Conservation (phyloP, 2,329 filamentous ascomycete species). For the Trichoderma koningiopsis region DNA sequence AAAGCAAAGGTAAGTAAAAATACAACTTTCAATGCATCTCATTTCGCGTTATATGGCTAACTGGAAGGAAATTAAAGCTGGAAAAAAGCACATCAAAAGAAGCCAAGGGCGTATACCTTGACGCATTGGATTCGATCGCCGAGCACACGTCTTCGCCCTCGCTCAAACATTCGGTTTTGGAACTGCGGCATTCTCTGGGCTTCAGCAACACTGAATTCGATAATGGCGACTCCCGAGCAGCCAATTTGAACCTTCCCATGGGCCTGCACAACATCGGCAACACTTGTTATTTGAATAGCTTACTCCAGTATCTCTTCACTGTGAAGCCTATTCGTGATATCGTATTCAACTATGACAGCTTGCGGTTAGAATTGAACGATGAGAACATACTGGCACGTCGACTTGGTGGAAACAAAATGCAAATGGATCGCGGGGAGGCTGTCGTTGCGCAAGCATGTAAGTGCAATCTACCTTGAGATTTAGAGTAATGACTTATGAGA, state of each 20-base stretch:
- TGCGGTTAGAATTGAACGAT: conserved; percentile 68
- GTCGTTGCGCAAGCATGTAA: conserved; percentile 74
- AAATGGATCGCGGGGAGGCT: conserved; percentile 56
- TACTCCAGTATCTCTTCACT: conserved; percentile 93
- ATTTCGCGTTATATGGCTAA: not conserved
- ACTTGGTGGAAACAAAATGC: conserved; percentile 68
- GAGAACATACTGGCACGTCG: conserved; percentile 65
- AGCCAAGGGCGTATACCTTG: conserved; percentile 37
- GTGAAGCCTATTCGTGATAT: conserved; percentile 79
- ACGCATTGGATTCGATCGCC: conserved; percentile 42
- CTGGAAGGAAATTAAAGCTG: conserved; percentile 30
- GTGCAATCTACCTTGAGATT: conserved; percentile 40
- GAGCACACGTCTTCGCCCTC: conserved; percentile 33
- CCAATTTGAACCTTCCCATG: conserved; percentile 66
- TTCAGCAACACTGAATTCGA: conserved; percentile 15
- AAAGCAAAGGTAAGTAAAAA: conserved; percentile 35
- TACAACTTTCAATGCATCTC: not conserved
- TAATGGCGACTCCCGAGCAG: conserved; percentile 22
- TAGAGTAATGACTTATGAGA: not conserved
- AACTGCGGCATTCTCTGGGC: conserved; percentile 30
- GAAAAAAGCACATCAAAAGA: conserved; percentile 34
- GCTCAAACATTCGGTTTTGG: conserved; percentile 34
- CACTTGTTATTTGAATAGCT: conserved; percentile 96
- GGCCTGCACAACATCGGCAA: conserved; percentile 94
- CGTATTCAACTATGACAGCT: conserved; percentile 72